These are phyloP conservation scores for Ogataea ganodermae DNA, from an alignment of 805 yeast genomes.

Conservation along the genomic window DNA sequence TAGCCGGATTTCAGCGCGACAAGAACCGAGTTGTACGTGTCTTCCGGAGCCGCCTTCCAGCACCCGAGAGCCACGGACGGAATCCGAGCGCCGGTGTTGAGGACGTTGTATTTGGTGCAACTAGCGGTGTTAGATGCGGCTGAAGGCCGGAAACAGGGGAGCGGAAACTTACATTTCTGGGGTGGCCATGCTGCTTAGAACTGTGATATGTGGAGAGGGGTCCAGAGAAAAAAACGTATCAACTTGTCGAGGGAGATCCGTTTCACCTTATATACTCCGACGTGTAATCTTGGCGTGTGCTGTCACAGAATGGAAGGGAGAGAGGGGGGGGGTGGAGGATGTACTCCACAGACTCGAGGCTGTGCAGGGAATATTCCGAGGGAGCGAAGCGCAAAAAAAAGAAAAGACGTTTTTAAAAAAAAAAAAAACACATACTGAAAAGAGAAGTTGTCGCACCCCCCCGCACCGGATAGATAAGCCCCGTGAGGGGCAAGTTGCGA, in stretches of 20 bases:
- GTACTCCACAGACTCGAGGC: not conserved
- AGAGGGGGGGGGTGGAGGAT: too few species aligned
- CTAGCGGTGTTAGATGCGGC: slow-evolving; percentile 4
- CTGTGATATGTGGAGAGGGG: not conserved
- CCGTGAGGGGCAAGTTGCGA: not conserved
- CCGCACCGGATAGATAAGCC: slow-evolving; percentile 1
- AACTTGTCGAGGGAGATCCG: too few species aligned
- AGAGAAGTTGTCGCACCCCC: not conserved
- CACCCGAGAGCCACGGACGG: slow-evolving; percentile 29
- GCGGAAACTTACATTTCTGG: slow-evolving; percentile 11
- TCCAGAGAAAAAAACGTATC: not conserved
- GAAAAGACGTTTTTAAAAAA: not conserved
- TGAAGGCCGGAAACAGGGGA: not conserved
- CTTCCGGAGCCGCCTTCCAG: slow-evolving; percentile 22
- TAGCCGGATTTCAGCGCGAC: slow-evolving; percentile 38
- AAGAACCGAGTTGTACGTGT: slow-evolving; percentile 24
- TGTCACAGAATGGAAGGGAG: too few species aligned
- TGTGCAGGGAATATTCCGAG: slow-evolving; percentile 1
- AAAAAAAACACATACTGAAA: not conserved
- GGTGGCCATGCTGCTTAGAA: not conserved
- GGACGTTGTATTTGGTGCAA: slow-evolving; percentile 15
- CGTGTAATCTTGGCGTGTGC: too few species aligned
- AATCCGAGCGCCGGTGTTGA: slow-evolving; percentile 19
- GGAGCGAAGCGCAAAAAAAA: not conserved
- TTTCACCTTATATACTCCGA: too few species aligned